A percentile compares a stretch with the other conserved stretches of the same genome.
phyloP scores from a whole-genome alignment of 768 basidiomycete genomes.

The Mrakia blollopis region DNA sequence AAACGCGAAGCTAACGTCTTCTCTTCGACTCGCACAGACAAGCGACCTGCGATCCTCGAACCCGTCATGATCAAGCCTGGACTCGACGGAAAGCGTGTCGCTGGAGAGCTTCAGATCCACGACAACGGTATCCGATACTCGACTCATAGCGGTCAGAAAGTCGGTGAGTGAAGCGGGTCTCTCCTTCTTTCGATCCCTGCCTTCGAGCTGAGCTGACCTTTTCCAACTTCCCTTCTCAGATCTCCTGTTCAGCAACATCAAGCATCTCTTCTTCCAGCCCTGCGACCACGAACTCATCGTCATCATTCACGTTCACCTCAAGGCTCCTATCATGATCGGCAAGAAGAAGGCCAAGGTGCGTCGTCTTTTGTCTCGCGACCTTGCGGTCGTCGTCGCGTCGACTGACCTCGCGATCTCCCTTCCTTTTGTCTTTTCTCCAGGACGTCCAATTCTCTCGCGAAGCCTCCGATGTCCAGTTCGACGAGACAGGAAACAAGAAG shows the following conservation, averaged over 20 bases:
- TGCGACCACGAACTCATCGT: constrained; percentile 94
- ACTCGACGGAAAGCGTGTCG: constrained; percentile 78
- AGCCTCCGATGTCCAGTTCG: constrained; percentile 94
- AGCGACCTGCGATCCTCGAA: constrained; percentile 75
- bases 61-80: constrained; percentile 93
- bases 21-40: constrained; percentile 36
- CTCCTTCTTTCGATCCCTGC: neutral
- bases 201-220: neutral
- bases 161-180: constrained; percentile 56
- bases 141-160: constrained; percentile 80
- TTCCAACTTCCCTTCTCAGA: constrained; percentile 51
- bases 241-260: constrained; percentile 91
- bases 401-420: neutral
- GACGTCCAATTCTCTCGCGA: constrained; percentile 98
- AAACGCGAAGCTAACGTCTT: neutral
- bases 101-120: constrained; percentile 98
- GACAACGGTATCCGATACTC: constrained; percentile 93
- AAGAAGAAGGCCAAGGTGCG: constrained; percentile 94
- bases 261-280: constrained; percentile 98
- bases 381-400: neutral
- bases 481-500: constrained; percentile 98
- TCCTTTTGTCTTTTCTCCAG: constrained; percentile 47
- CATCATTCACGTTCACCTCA: constrained; percentile 88
- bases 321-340: constrained; percentile 94
- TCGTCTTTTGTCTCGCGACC: constrained; percentile 19